Evolutionary conservation across 331 rosid species (phyloP).

Genomic region (Telfairia occidentalis): DNA sequence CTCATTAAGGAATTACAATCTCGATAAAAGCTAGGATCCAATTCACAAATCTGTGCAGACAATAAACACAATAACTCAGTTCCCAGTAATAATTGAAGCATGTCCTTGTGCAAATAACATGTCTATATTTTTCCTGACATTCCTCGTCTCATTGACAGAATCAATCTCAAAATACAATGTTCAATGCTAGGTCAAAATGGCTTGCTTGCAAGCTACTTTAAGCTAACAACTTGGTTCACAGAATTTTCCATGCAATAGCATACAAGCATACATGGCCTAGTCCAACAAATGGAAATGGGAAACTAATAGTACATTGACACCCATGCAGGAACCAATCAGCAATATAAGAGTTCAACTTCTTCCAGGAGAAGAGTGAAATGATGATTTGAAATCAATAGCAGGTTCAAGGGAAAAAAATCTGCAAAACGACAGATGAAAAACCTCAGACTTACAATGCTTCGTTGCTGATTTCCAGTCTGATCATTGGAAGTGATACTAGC

Average conservation of each 20-base stretch:
- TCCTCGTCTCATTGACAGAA: not conserved
- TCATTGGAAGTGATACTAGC: conserved; percentile 54
- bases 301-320: not conserved
- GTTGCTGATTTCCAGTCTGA: conserved; percentile 48
- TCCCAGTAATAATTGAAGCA: not conserved
- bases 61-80: not conserved
- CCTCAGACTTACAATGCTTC: conserved; percentile 42
- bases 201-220: not conserved
- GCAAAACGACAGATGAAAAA: not conserved
- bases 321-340: not conserved
- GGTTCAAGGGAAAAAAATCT: not conserved
- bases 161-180: not conserved
- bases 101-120: not conserved
- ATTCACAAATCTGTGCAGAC: conserved; percentile 58
- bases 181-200: not conserved
- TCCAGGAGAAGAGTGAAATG: not conserved
- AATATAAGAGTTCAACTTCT: not conserved
- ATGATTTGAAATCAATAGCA: not conserved
- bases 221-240: not conserved
- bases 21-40: conserved; percentile 76
- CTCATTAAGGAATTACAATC: conserved; percentile 60
- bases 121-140: not conserved
- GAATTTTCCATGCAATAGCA: not conserved
- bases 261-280: not conserved
- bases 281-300: not conserved